Base-by-base conservation (phyloP, 495 filamentous ascomycete genomes). In the Talaromyces adpressus region DNA sequence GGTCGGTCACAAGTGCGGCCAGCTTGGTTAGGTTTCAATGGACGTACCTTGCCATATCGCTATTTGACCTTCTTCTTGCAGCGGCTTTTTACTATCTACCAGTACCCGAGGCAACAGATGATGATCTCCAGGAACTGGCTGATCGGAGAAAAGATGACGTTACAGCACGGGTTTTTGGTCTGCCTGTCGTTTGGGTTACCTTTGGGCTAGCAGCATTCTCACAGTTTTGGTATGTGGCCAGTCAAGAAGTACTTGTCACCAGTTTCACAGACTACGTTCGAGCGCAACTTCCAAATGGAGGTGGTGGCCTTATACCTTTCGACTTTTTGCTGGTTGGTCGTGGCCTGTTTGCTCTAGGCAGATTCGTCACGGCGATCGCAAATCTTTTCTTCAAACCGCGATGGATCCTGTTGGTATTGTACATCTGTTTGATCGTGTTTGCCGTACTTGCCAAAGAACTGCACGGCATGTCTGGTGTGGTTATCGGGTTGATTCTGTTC, bases 11-110 rank as follows among this genome's bases (percentile, higher is more conserved):
- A 6, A 74, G 80, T 59, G 83, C 82, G 7, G 75, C 82, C 0
- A 81, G 82, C 20, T 71, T 90, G 12, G 81, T 89, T 22, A 78
- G 87, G 62, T 84, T 88, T 1, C 88, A 91, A 69, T 91, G 88
- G 88, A 81, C 87, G 16, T 90, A 89, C 61, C 83, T 91, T 4
- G 87, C 83, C 41, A 88, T 89, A 57, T 80, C 85, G 2, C 75
- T 90, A 1, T 88, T 89, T 67, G 85, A 82, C 57, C 76, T 89
- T 16, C 69, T 87, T 6, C 77, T 91, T 1, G 87, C 87, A 7
- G 74, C 89, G 12, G 81, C 75, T 0, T 89, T 88, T 70, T 87
- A 84, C 64, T 89, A 89, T 67, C 71, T 88, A 0, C 82, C 82
- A 4, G 76, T 91, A 7, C 88, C 88, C 4, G 88, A 90, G 73